Percentiles rank a stretch among this genome's conserved stretches.
Evolutionary conservation across 805 yeast genomes (phyloP).

Genomic region (Brettanomyces naardenensis): DNA sequence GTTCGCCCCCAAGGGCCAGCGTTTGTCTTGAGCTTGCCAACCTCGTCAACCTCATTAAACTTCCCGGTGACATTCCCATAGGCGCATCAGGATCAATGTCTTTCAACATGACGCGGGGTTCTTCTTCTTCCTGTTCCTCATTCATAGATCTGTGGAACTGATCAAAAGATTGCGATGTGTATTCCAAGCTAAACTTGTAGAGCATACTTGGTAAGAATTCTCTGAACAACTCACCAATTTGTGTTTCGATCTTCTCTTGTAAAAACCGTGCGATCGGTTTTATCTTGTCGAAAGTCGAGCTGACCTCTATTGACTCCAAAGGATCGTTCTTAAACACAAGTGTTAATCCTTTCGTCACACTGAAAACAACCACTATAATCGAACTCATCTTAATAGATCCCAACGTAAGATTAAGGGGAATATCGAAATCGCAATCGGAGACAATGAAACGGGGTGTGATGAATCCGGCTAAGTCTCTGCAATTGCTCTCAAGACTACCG

Average conservation of each 20-base stretch:
- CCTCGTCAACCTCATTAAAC: conserved; percentile 57
- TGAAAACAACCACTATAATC: conserved; percentile 77
- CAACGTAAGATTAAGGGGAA: conserved; percentile 71
- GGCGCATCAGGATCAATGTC: conserved; percentile 50
- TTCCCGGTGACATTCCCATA: conserved; percentile 53
- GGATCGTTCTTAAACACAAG: conserved; percentile 88
- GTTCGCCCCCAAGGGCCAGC: conserved; percentile 46
- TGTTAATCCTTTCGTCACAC: conserved; percentile 75
- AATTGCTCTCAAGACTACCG: background rate
- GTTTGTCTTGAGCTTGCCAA: conserved; percentile 75
- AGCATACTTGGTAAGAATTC: conserved; percentile 78
- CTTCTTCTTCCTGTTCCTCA: conserved; percentile 22
- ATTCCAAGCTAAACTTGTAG: conserved; percentile 66
- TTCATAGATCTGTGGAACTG: conserved; percentile 29
- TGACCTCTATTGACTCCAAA: conserved; percentile 70
- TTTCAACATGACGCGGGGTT: conserved; percentile 30
- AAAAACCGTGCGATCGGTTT: conserved; percentile 77
- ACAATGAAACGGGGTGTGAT: conserved; percentile 60
- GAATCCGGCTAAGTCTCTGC: conserved; percentile 28
- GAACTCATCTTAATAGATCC: conserved; percentile 69
- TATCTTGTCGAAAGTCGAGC: conserved; percentile 80
- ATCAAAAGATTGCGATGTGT: conserved; percentile 34
- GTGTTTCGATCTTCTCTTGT: conserved; percentile 76
- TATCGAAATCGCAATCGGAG: conserved; percentile 59
- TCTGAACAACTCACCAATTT: conserved; percentile 70